Base-by-base conservation (phyloP, 192 early-diverging fungal genomes). In the Paraglomus occultum region DNA sequence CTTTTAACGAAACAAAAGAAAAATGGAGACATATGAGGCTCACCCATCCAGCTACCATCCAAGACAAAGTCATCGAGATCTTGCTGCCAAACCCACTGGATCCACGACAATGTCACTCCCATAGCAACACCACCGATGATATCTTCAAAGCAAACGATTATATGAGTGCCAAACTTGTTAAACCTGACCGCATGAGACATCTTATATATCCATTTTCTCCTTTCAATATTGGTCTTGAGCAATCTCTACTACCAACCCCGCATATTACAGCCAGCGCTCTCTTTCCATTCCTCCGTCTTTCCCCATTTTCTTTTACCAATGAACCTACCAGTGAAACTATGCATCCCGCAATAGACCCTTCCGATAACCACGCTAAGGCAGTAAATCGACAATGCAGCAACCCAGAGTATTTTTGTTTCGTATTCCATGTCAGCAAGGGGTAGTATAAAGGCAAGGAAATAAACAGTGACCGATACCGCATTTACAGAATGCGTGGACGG, bases 401-500 rank as follows among this genome's bases (percentile, higher is more conserved):
- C 63, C 23, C 72, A 68, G 20, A 80, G 39, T 39, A 75, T 73
- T 57, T 80, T 74, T 60, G 73, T 73, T 66, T 73, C 73, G 1
- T 76, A 77, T 42, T 78, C 77, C 72, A 77, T 60, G 12, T 79
- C 73, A 9, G 31, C 31, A 31, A 83, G 72, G 7, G 74, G 63
- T 69, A 83, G 65, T n/a, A 81, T 51, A 22, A 72, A 72, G 8
- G 80, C 78, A 68, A 84, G 76, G 17, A 85, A 69, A 54, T 80
- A 85, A 8, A 89, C 71, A 6, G 90, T 86, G 11, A 94, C 84
- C n/a, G 89, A 87, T 23, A 90, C 76, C 1, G 91, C 89, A 75
- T 95, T 95, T 44, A 90, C 85, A 0, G 93, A 88, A 69, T 97
- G 95, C 0, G 92, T 92, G 4, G 92, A 94, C 18, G 95, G 95